Evolutionary conservation across 1,139 yeast species (phyloP).

Genomic region (Hyphopichia fennica): DNA sequence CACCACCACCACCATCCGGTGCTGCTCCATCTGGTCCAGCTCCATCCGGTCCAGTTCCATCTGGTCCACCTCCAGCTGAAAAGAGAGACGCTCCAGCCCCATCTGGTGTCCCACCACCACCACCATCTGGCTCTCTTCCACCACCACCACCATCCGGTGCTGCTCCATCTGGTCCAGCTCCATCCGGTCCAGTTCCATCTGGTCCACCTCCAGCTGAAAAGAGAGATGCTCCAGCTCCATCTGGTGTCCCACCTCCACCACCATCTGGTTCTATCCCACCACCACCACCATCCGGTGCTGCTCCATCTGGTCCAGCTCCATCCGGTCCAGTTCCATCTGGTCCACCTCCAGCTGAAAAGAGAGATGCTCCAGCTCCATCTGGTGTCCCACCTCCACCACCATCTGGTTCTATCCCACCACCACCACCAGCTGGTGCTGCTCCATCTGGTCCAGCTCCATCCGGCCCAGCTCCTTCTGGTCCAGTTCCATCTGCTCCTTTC

Average conservation of each 20-base stretch:
- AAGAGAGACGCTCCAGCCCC: too few relatives aligned
- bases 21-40: neutral
- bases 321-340: neutral
- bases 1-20: neutral
- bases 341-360: neutral
- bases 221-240: too few relatives aligned
- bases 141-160: neutral
- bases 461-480: neutral
- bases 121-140: neutral
- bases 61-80: constrained; percentile 3
- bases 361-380: neutral
- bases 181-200: constrained; percentile 1
- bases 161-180: neutral
- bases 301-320: too few relatives aligned
- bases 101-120: neutral
- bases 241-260: neutral
- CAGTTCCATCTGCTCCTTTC: neutral
- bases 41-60: constrained; percentile 1
- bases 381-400: constrained; percentile 3
- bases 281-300: neutral
- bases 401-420: constrained; percentile 2
- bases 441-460: constrained; percentile 1
- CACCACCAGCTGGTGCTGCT: neutral
- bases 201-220: constrained; percentile 3
- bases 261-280: neutral